Percentiles rank a stretch among this genome's conserved stretches.
phyloP scores from a whole-genome alignment of 345 rosid genomes.

The Populus pruinosa region DNA sequence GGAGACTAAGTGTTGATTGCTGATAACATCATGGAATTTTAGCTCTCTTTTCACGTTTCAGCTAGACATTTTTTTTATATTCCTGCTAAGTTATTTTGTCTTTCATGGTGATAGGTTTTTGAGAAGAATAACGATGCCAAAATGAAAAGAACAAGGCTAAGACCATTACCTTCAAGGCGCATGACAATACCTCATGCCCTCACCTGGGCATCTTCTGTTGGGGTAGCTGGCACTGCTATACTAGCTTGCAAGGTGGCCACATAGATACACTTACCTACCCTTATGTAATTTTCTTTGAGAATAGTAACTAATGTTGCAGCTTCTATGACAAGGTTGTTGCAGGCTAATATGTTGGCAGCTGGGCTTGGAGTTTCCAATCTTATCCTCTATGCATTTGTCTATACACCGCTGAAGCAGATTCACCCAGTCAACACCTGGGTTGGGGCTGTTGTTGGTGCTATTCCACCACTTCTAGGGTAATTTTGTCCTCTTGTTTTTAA shows the following conservation, averaged over 20 bases:
- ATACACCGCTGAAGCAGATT: slow-evolving; percentile 69
- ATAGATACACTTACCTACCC: slow-evolving; percentile 12
- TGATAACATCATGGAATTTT: background rate
- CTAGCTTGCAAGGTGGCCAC: slow-evolving; percentile 71
- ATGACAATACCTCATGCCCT: slow-evolving; percentile 65
- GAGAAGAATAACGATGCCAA: slow-evolving; percentile 84
- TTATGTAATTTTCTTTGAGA: slow-evolving; percentile 7
- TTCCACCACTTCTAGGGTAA: slow-evolving; percentile 97
- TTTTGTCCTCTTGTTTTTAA: background rate
- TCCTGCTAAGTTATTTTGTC: background rate
- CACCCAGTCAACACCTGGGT: slow-evolving; percentile 98
- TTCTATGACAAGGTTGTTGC: slow-evolving; percentile 66
- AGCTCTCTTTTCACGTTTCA: background rate
- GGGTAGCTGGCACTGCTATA: slow-evolving; percentile 69
- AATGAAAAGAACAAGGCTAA: slow-evolving; percentile 83
- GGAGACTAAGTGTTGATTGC: background rate
- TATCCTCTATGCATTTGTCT: slow-evolving; percentile 20
- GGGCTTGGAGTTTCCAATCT: slow-evolving; percentile 44
- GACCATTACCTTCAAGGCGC: slow-evolving; percentile 93
- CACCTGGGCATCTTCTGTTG: slow-evolving; percentile 72
- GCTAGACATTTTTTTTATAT: background rate
- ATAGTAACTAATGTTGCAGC: slow-evolving; percentile 32
- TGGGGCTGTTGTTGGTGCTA: slow-evolving; percentile 97
- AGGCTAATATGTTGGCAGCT: slow-evolving; percentile 90
- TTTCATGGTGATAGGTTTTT: slow-evolving; percentile 43